Conservation (phyloP, 1,284 basidiomycete genomes). For the Microbotryum intermedium region DNA sequence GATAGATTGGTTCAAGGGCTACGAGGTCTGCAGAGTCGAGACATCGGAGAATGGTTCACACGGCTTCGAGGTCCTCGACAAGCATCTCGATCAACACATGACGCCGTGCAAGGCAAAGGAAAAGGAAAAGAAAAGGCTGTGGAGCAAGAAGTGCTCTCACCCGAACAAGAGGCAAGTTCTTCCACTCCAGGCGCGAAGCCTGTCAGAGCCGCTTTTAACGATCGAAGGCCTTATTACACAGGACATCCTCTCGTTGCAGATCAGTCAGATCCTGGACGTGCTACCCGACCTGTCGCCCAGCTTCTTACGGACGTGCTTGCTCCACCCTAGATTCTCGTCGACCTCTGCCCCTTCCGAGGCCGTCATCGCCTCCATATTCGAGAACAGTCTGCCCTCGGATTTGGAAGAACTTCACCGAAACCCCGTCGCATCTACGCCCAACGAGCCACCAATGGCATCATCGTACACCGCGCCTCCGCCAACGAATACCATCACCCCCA, state of each 20-base stretch:
- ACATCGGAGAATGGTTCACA: too few relatives aligned
- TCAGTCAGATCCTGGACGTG: slow-evolving; percentile 60
- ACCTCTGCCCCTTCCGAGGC: slow-evolving; percentile 41
- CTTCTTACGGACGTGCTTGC: slow-evolving; percentile 54
- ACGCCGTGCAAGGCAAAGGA: too few relatives aligned
- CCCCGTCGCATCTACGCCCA: too few relatives aligned
- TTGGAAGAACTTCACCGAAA: not conserved
- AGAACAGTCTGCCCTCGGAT: slow-evolving; percentile 49
- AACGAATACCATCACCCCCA: not conserved
- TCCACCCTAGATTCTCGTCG: slow-evolving; percentile 42
- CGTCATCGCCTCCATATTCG: slow-evolving; percentile 59
- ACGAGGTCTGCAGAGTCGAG: too few relatives aligned
- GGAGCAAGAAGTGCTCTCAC: not conserved
- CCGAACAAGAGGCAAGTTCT: too few relatives aligned
- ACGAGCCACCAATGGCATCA: not conserved
- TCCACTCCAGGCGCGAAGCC: too few relatives aligned
- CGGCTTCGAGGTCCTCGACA: too few relatives aligned
- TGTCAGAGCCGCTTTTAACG: too few relatives aligned
- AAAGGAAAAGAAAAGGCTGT: not conserved
- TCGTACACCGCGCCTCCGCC: not conserved
- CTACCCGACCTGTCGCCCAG: slow-evolving; percentile 51
- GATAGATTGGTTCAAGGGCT: too few relatives aligned
- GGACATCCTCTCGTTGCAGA: slow-evolving; percentile 48
- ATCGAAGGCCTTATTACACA: not conserved
- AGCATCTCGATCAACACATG: too few relatives aligned